These are phyloP conservation scores for Rhizopogon rudus DNA, from an alignment of 768 basidiomycete species.

Conservation along the genomic window DNA sequence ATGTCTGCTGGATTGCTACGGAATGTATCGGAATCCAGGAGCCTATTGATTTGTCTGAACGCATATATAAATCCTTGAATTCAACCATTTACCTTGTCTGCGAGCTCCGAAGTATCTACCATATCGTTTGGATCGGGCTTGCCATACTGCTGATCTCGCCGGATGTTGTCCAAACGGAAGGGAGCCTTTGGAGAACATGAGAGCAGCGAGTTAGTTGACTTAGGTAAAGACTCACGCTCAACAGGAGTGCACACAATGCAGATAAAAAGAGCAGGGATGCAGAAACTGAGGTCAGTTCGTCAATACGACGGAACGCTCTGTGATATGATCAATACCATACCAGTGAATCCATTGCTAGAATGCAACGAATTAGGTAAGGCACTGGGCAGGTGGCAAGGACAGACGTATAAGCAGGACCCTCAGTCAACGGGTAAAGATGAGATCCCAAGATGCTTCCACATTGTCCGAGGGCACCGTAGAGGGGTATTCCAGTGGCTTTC, in stretches of 20 bases:
- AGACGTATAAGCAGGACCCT: conserved; percentile 35
- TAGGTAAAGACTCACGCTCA: not conserved
- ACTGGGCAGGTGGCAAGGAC: not conserved
- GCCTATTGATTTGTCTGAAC: conserved; percentile 33
- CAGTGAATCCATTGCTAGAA: not conserved
- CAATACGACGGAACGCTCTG: not conserved
- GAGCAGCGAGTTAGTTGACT: not conserved
- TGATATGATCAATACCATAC: not conserved
- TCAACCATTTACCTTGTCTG: conserved; percentile 49
- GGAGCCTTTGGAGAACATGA: conserved; percentile 38
- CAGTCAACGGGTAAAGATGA: conserved; percentile 35
- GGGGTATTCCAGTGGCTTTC: conserved; percentile 36
- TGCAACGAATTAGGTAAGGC: not conserved
- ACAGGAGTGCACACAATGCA: not conserved
- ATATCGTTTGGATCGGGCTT: conserved; percentile 38
- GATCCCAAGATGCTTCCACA: conserved; percentile 36
- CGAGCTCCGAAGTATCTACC: conserved; percentile 62
- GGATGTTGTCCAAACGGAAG: conserved; percentile 57
- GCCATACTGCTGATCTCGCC: conserved; percentile 50
- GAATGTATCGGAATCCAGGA: conserved; percentile 55
- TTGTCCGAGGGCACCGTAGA: conserved; percentile 40
- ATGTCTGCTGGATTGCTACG: conserved; percentile 6
- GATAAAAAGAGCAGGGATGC: not conserved
- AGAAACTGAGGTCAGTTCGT: not conserved
- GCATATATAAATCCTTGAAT: not conserved